Evolutionary conservation across 2,329 filamentous ascomycete species (phyloP), one percentile per base, ranked within the genome.

Genomic region (Trichoderma lentiforme): DNA sequence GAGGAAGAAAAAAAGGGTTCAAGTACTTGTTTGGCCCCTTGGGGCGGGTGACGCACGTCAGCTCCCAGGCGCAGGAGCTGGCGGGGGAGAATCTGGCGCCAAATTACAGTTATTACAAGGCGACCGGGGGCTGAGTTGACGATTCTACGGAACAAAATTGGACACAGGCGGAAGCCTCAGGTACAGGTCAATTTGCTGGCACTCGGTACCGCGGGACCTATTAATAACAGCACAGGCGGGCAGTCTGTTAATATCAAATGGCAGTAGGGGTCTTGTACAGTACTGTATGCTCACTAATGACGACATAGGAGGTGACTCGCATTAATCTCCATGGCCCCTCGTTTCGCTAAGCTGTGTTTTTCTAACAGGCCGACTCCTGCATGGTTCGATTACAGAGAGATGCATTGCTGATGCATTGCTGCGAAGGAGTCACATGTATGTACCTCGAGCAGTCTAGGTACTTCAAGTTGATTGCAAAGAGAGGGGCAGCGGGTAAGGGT

Each of bases 51-150:
- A 69, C 56, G 66, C 66, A 69, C 66, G 56, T 60, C 66, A 69
- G 66, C 66, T 60, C 21, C 21, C 66, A 34, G 56, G 66, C 36
- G 66, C 66, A 69, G 66, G 66, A 69, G 66, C 66, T 47, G 66
- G 66, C 66, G 65, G 65, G 65, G 65, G 56, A 30, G 65, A 58
- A 39, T 58, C 47, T 28, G 62, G 64, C 30, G 24, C 32, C 64
- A 61, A 61, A 69, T 69, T 69, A 61, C 56, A 69, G 66, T 69
- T 60, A 69, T 69, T 69, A 69, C 56, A 66, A 12, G 30, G 63
- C 47, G 63, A 57, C 63, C 36, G 36, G 65, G 66, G 65, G 36
- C 32, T 60, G 63, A n/a, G 47, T 34, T 34, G 43, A 47, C 53
- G 36, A 39, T 26, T 53, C 47, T 53, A 53, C n/a, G 47, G 32